Evolutionary conservation across 371 early-diverging fungal species (phyloP).

Genomic region (Mucor piriformis): DNA sequence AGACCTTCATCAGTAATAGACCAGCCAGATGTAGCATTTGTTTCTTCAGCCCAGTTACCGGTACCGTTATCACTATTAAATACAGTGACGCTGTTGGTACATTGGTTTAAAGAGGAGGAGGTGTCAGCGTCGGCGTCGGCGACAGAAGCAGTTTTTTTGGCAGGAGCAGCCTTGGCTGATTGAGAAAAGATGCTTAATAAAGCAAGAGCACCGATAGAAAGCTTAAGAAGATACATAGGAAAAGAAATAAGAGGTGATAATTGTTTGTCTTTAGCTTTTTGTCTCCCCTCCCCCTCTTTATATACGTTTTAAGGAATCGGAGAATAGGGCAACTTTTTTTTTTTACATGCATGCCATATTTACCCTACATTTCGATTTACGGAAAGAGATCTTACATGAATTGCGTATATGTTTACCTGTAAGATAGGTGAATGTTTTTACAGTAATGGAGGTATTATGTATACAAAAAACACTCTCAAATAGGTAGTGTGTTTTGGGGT

Average conservation of each 20-base stretch:
- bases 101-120: constrained; percentile 3
- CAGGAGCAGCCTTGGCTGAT: background rate
- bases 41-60: constrained; percentile 31
- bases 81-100: background rate
- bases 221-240: background rate
- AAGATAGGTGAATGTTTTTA: too few species aligned
- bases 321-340: too few species aligned
- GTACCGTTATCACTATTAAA: constrained; percentile 17
- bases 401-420: too few species aligned
- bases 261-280: background rate
- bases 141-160: background rate
- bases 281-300: background rate
- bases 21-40: constrained; percentile 20
- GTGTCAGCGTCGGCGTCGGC: background rate
- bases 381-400: too few species aligned
- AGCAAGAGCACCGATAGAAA: background rate
- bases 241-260: background rate
- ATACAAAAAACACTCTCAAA: too few species aligned
- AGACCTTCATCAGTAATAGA: constrained; percentile 30
- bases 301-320: background rate
- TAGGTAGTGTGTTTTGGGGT: too few species aligned
- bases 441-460: too few species aligned
- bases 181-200: background rate
- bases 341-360: too few species aligned
- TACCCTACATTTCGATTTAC: too few species aligned